phyloP scores from a whole-genome alignment of 257 asterid species.

The Fraxinus anomala region DNA sequence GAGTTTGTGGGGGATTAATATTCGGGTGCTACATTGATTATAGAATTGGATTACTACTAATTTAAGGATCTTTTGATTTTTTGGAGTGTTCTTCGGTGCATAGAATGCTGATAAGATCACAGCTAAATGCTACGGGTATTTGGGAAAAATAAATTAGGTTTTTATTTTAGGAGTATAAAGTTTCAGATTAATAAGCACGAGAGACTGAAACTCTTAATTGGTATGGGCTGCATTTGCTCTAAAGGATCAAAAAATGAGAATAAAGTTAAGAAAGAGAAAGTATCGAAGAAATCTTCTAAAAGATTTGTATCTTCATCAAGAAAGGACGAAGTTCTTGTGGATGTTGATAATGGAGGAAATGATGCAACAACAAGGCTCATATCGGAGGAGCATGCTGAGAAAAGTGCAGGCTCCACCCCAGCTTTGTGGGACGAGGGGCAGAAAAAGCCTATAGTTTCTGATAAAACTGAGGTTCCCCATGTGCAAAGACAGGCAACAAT shows the following conservation, averaged over 20 bases:
- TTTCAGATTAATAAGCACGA: slow-evolving; percentile 52
- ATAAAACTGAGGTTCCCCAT: slow-evolving; percentile 38
- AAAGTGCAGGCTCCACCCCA: slow-evolving; percentile 66
- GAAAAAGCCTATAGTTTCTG: slow-evolving; percentile 44
- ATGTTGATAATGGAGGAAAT: slow-evolving; percentile 58
- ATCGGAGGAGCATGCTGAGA: slow-evolving; percentile 53
- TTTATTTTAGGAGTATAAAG: slow-evolving; percentile 39
- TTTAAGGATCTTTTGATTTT: slow-evolving; percentile 18
- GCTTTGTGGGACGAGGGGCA: slow-evolving; percentile 49
- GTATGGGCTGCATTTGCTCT: slow-evolving; percentile 86
- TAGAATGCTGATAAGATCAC: slow-evolving; percentile 45
- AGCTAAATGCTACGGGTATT: slow-evolving; percentile 43
- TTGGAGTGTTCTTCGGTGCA: slow-evolving; percentile 26
- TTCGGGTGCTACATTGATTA: slow-evolving; percentile 20
- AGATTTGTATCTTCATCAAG: slow-evolving; percentile 46
- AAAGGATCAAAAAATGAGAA: slow-evolving; percentile 59
- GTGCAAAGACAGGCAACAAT: slow-evolving; percentile 29
- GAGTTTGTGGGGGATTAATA: background rate
- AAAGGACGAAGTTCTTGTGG: slow-evolving; percentile 56
- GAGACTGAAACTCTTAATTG: slow-evolving; percentile 42
- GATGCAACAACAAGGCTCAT: slow-evolving; percentile 66
- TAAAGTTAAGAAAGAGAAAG: slow-evolving; percentile 47
- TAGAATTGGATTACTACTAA: slow-evolving; percentile 20
- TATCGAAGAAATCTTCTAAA: slow-evolving; percentile 52
- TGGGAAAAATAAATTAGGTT: slow-evolving; percentile 41